phyloP scores from a whole-genome alignment of 164 flowering plant species.

The Taxillus chinensis region DNA sequence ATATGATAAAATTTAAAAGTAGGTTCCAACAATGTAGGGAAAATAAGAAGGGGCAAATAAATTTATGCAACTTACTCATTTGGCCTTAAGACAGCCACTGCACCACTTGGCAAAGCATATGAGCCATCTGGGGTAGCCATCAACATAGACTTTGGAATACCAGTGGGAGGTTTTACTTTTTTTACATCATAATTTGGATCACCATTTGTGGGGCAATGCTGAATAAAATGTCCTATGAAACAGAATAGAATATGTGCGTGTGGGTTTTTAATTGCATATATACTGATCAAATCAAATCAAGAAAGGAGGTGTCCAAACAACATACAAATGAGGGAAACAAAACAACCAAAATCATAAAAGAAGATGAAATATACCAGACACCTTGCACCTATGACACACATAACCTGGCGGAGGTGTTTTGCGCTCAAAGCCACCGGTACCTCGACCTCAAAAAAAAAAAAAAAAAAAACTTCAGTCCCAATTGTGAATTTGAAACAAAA shows the following conservation, averaged over 20 bases:
- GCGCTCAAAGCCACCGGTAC: slow-evolving; percentile 49
- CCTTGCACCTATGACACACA: slow-evolving; percentile 89
- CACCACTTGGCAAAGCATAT: slow-evolving; percentile 94
- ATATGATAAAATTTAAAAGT: neutral
- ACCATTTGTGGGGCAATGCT: slow-evolving; percentile 98
- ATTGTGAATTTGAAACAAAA: neutral
- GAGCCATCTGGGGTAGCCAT: slow-evolving; percentile 88
- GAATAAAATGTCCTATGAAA: slow-evolving; percentile 81
- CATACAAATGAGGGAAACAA: neutral
- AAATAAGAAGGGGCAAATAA: neutral
- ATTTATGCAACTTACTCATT: slow-evolving; percentile 59
- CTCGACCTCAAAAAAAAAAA: slow-evolving; percentile 23
- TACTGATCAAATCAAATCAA: too few relatives aligned
- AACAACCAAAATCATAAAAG: neutral
- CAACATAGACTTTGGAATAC: slow-evolving; percentile 95
- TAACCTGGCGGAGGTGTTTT: slow-evolving; percentile 93
- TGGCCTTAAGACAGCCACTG: slow-evolving; percentile 76
- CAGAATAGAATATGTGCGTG: neutral
- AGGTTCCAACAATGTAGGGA: neutral
- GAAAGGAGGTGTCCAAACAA: too few relatives aligned
- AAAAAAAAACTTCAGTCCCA: neutral
- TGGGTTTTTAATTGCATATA: neutral
- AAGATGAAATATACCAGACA: slow-evolving; percentile 55
- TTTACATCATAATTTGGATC: slow-evolving; percentile 83
- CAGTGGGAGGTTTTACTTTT: slow-evolving; percentile 88